Evolutionary conservation across 371 early-diverging fungal species (phyloP), one percentile per base, ranked within the genome.

Genomic region (Apophysomyces sp.): DNA sequence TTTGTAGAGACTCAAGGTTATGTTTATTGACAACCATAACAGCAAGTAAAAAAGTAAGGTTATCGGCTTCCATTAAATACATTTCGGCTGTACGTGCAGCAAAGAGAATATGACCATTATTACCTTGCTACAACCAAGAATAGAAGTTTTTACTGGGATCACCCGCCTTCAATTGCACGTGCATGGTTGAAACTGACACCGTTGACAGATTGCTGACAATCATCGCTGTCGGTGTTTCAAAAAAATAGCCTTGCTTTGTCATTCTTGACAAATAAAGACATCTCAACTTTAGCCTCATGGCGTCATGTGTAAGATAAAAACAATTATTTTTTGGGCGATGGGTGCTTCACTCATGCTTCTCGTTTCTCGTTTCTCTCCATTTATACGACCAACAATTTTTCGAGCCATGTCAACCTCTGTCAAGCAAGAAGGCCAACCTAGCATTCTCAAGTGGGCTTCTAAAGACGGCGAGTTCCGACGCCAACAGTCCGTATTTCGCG

Each of bases 391-490:
- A 24, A 27, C 18, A 34, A 57, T 28, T 13, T 2, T 51, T 36
- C 58, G 57, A 2, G 12, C 40, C 12, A 64, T 64, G 65, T 27
- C 65, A 51, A 18, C 65, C 4, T n/a, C 57, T n/a, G 39, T 55
- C 16, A 31, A 52, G 52, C 59, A 59, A 34, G 51, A 32, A 24
- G 52, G n/a, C n/a, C n/a, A 21, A 51, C 37, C 37, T 2, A 30
- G 16, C 53, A 89, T 90, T 61, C 81, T 85, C 57, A 86, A 89
- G 51, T 92, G 94, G 94, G 87, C 92, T 52, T 80, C 83, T 49
- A 82, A 87, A 54, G 89, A 89, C 58, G 96, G 96, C 58, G 92
- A 92, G 68, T 96, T 93, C 76, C 80, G 85, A 57, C 90, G 95
- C 49, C 94, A 93, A 72, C 86, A 85, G 41, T 94, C 95, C 9